Evolutionary conservation across 148 eudicot genomes (phyloP), one percentile per base, ranked within the genome.

Genomic region (Rhododendron kiyosumense): DNA sequence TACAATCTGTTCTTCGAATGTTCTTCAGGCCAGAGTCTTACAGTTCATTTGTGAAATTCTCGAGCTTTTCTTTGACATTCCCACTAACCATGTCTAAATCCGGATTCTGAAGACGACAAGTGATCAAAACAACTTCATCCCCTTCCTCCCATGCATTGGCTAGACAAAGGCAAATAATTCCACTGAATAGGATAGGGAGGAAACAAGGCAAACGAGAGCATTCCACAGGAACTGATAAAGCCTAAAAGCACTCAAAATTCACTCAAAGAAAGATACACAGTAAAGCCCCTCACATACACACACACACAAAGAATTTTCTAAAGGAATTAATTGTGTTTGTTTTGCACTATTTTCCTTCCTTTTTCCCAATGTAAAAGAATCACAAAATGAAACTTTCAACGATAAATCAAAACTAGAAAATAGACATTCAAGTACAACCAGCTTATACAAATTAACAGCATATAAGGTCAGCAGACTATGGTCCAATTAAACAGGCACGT

Each of bases 131-230:
- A 82, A 97, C 93, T 86, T 97, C 99, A 87, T 97, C 99, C 86
- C 96, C 99, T 90, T 95, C 98, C 90, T 97, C 99, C 99, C 99
- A 95, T 48, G 98, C 98, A 89, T 95, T 95, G 75, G 97, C 98
- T 95, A 90, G 36, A 59, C 74, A 81, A 85, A 59, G 65, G 54
- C 15, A 76, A 57, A 45, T 86, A 22, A 85, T 49, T 38, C 28
- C 65, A 45, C 26, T 26, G 52, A 71, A 41, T 2, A 15, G 22
- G n/a, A 69, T 4, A 20, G 22, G 34, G 17, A 15, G 28, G 45
- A 84, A 79, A 65, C 73, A 79, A 63, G 28, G 69, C 59, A 67
- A 84, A 17, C 67, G 28, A 26, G n/a, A 34, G 77, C 67, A 45
- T 46, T 46, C 73, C 38, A 54, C 43, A 52, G 17, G 54, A 79